Evolutionary conservation across 495 filamentous ascomycete genomes (phyloP).

Genomic region (Hyaloscypha hepaticicola): DNA sequence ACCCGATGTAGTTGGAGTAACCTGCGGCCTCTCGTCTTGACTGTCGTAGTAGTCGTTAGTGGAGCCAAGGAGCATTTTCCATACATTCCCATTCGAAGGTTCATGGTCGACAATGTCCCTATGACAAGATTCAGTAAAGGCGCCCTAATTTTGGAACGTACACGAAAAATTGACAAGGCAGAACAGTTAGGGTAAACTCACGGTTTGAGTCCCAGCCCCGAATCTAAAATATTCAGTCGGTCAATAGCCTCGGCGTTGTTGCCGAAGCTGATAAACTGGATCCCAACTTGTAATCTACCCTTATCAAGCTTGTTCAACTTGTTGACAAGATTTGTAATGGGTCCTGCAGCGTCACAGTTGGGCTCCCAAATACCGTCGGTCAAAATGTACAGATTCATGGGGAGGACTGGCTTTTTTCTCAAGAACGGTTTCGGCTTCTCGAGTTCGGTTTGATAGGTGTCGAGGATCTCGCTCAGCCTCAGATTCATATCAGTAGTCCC

Average conservation of each 20-base stretch:
- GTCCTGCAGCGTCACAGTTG: conserved; percentile 21
- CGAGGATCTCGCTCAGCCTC: neutral
- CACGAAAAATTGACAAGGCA: neutral
- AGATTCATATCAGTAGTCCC: conserved; percentile 11
- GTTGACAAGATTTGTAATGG: conserved; percentile 31
- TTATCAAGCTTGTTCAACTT: conserved; percentile 27
- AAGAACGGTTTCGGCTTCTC: neutral
- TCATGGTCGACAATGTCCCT: conserved; percentile 41
- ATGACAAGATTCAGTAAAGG: neutral
- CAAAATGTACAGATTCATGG: conserved; percentile 40
- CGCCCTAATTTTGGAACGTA: neutral
- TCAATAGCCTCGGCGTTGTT: conserved; percentile 31
- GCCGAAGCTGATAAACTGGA: conserved; percentile 46
- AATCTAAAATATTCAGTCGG: conserved; percentile 36
- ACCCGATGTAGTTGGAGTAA: no score
- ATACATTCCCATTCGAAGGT: conserved; percentile 34
- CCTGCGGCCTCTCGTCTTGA: neutral
- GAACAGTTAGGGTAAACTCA: no score
- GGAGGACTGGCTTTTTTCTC: neutral
- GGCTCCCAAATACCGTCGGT: conserved; percentile 42
- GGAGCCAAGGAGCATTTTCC: conserved; percentile 38
- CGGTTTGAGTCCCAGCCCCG: conserved; percentile 17
- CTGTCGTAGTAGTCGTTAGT: conserved; percentile 18
- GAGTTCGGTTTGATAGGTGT: neutral
- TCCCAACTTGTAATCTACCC: conserved; percentile 32